These are phyloP conservation scores for Chytridium lagenaria DNA, from an alignment of 371 early-diverging fungal species.

Conservation along the genomic window DNA sequence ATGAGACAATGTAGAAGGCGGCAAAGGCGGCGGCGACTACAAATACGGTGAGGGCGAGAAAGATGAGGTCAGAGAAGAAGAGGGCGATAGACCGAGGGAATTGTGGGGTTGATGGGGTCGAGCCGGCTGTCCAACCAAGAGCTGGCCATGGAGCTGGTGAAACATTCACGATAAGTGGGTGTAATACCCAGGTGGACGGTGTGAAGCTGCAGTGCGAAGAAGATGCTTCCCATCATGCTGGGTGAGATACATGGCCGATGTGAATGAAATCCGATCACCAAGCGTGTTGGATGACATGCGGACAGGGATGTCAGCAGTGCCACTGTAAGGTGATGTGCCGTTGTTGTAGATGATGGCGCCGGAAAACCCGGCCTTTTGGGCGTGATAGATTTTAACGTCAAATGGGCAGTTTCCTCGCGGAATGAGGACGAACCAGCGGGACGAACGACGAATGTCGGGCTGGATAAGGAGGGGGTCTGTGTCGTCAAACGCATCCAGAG, in stretches of 20 bases:
- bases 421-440: slow-evolving; percentile 39
- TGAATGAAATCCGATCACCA: slow-evolving; percentile 24
- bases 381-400: slow-evolving; percentile 44
- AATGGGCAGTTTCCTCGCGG: slow-evolving; percentile 52
- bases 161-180: slow-evolving; percentile 23
- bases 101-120: background rate
- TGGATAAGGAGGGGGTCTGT: background rate
- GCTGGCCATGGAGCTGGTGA: slow-evolving; percentile 28
- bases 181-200: background rate
- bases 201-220: background rate
- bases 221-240: slow-evolving; percentile 17
- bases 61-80: slow-evolving; percentile 20
- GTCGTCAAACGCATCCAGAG: background rate
- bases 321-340: background rate
- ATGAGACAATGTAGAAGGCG: slow-evolving; percentile 17
- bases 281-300: slow-evolving; percentile 36
- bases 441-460: background rate
- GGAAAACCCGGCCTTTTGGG: slow-evolving; percentile 47
- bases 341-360: slow-evolving; percentile 47
- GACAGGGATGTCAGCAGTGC: slow-evolving; percentile 32
- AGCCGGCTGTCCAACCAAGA: slow-evolving; percentile 22
- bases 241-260: slow-evolving; percentile 41
- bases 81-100: background rate
- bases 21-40: slow-evolving; percentile 18
- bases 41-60: slow-evolving; percentile 21